Percentiles rank a stretch among this genome's conserved stretches.
Conservation (phyloP, 805 yeast species). For the Pichia nakasei region DNA sequence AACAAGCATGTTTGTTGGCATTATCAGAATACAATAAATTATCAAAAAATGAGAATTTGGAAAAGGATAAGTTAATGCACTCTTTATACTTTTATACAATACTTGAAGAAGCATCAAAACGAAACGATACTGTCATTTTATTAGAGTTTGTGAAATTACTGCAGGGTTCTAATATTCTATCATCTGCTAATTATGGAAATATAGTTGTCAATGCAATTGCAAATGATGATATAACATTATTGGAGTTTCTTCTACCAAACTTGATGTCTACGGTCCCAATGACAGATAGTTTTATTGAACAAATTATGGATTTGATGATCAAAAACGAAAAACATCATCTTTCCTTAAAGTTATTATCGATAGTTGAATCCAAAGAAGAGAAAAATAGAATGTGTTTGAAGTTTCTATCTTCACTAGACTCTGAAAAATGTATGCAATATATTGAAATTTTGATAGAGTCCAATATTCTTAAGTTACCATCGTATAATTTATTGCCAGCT, state of each 20-base stretch:
- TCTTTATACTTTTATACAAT: slow-evolving; percentile 11
- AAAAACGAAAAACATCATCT: slow-evolving; percentile 5
- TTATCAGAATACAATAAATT: slow-evolving; percentile 4
- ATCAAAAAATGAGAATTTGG: not conserved
- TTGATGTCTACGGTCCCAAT: not conserved
- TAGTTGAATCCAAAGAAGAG: slow-evolving; percentile 3
- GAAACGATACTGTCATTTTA: slow-evolving; percentile 16
- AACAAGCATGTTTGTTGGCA: slow-evolving; percentile 14
- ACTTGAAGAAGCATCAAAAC: slow-evolving; percentile 13
- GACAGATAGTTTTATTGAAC: slow-evolving; percentile 6
- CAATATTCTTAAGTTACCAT: not conserved
- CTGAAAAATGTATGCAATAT: slow-evolving; percentile 2
- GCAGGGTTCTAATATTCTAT: not conserved
- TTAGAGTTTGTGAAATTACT: not conserved
- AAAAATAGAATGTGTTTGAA: slow-evolving; percentile 5
- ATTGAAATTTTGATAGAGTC: not conserved
- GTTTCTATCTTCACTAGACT: slow-evolving; percentile 8
- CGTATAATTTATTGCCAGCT: slow-evolving; percentile 7
- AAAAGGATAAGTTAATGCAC: not conserved
- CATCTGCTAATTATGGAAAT: not conserved
- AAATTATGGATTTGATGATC: slow-evolving; percentile 8
- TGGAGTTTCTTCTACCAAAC: not conserved
- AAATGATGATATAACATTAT: not conserved
- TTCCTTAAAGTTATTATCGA: slow-evolving; percentile 7
- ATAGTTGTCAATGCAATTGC: not conserved